Conservation (phyloP, 805 yeast genomes). For the Metschnikowia kunwiensis region DNA sequence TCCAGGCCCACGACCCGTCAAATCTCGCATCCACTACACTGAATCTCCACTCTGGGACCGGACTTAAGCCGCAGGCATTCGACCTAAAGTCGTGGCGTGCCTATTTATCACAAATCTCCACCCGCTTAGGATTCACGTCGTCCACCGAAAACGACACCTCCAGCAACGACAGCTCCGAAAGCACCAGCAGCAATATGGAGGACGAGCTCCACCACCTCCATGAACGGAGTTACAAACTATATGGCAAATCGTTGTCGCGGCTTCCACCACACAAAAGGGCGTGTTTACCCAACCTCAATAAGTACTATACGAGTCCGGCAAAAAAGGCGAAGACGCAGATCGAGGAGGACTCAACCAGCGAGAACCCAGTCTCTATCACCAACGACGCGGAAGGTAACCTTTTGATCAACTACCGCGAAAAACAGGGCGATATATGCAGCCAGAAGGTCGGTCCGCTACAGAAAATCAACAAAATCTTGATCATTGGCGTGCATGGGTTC, state of each 20-base stretch:
- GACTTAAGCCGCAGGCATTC: constrained; percentile 18
- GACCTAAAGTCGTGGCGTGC: constrained; percentile 38
- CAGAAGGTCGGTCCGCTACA: constrained; percentile 29
- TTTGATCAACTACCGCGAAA: constrained; percentile 27
- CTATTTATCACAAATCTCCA: constrained; percentile 32
- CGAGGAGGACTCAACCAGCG: constrained; percentile 29
- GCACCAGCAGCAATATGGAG: constrained; percentile 7
- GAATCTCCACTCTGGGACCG: constrained; percentile 24
- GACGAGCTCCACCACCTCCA: constrained; percentile 21
- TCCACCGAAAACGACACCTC: constrained; percentile 9
- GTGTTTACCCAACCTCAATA: constrained; percentile 29
- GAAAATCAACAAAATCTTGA: constrained; percentile 59
- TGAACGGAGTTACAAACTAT: constrained; percentile 37
- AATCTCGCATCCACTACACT: constrained; percentile 16
- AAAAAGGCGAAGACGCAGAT: constrained; percentile 15
- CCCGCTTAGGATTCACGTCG: constrained; percentile 35
- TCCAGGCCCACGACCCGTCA: constrained; percentile 26
- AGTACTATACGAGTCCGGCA: constrained; percentile 22
- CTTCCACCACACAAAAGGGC: constrained; percentile 38
- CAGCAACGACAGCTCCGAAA: neutral
- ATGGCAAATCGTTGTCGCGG: constrained; percentile 36
- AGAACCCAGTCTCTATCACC: constrained; percentile 35
- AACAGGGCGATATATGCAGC: constrained; percentile 21
- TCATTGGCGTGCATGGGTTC: constrained; percentile 94
- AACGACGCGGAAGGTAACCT: constrained; percentile 42